Conservation (phyloP, 805 yeast species). For the Zygoascus tannicola region DNA sequence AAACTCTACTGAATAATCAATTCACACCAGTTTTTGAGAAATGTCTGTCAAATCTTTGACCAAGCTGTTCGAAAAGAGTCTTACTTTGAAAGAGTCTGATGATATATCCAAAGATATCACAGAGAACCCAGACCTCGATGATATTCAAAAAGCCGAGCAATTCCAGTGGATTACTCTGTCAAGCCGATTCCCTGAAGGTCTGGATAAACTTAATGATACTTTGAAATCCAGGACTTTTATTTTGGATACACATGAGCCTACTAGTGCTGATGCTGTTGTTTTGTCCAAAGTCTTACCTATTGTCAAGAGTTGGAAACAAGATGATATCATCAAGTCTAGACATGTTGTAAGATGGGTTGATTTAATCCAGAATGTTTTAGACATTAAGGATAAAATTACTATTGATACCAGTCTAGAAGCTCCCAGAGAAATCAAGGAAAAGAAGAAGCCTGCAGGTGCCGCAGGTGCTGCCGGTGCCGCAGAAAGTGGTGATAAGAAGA, state of each 20-base stretch:
- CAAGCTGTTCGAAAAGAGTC: slow-evolving; percentile 21
- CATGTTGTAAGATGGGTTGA: slow-evolving; percentile 92
- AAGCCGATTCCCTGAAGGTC: slow-evolving; percentile 45
- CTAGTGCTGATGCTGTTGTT: slow-evolving; percentile 62
- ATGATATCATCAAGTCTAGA: slow-evolving; percentile 55
- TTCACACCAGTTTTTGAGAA: too few species aligned
- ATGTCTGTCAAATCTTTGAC: slow-evolving; percentile 17
- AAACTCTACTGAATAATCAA: too few species aligned
- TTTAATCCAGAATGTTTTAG: slow-evolving; percentile 54
- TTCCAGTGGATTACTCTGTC: slow-evolving; percentile 76
- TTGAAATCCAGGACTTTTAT: slow-evolving; percentile 65
- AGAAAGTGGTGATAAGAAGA: slow-evolving; percentile 32
- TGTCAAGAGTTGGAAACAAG: slow-evolving; percentile 47
- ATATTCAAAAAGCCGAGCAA: slow-evolving; percentile 54
- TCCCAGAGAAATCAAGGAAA: slow-evolving; percentile 62
- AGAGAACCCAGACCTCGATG: slow-evolving; percentile 22
- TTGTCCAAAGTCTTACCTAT: slow-evolving; percentile 58
- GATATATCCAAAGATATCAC: slow-evolving; percentile 9
- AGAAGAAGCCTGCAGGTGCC: slow-evolving; percentile 30
- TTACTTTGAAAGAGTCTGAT: slow-evolving; percentile 18
- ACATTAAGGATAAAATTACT: slow-evolving; percentile 43
- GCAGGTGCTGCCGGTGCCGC: slow-evolving; percentile 16
- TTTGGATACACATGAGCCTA: slow-evolving; percentile 41
- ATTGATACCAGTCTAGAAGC: slow-evolving; percentile 54
- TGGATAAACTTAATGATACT: slow-evolving; percentile 52